Percentiles rank a stretch among this genome's conserved stretches.
Evolutionary conservation across 257 asterid genomes (phyloP).

Genomic region (Fraxinus anomala): DNA sequence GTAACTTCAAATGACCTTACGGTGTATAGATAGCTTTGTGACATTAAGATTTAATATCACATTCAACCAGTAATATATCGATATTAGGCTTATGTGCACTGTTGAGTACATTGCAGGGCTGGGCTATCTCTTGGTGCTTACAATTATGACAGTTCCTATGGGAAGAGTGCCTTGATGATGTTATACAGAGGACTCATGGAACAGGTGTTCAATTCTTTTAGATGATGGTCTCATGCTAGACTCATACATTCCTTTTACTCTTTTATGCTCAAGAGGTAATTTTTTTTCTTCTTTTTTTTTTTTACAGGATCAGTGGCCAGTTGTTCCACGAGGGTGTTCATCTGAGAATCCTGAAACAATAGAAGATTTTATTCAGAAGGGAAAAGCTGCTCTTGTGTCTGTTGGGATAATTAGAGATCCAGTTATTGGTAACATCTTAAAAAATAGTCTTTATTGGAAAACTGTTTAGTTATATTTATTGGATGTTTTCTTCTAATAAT

Average conservation of each 20-base stretch:
- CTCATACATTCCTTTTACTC: not conserved
- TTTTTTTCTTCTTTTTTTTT: too few relatives aligned
- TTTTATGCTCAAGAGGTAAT: not conserved
- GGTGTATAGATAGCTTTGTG: constrained; percentile 11
- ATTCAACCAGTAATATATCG: constrained; percentile 1
- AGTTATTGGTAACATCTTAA: constrained; percentile 56
- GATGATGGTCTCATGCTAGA: constrained; percentile 20
- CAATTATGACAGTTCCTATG: constrained; percentile 88
- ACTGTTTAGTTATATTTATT: constrained; percentile 16
- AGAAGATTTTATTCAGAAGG: constrained; percentile 70
- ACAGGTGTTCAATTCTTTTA: constrained; percentile 52
- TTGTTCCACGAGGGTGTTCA: constrained; percentile 88
- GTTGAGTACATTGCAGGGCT: constrained; percentile 67
- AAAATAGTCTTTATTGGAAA: too few relatives aligned
- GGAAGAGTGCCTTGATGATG: constrained; percentile 80
- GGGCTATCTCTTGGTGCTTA: constrained; percentile 96
- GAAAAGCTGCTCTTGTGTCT: constrained; percentile 86
- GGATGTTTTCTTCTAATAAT: constrained; percentile 22
- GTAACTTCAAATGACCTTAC: constrained; percentile 40
- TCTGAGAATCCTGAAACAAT: constrained; percentile 67
- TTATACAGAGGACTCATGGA: constrained; percentile 85
- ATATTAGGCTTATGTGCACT: constrained; percentile 19
- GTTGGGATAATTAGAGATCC: constrained; percentile 91
- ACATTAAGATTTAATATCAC: constrained; percentile 18
- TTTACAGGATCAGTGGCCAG: constrained; percentile 66